These are phyloP conservation scores for Metarhizium brunneum DNA, from an alignment of 2,329 filamentous ascomycete genomes.

Conservation along the genomic window DNA sequence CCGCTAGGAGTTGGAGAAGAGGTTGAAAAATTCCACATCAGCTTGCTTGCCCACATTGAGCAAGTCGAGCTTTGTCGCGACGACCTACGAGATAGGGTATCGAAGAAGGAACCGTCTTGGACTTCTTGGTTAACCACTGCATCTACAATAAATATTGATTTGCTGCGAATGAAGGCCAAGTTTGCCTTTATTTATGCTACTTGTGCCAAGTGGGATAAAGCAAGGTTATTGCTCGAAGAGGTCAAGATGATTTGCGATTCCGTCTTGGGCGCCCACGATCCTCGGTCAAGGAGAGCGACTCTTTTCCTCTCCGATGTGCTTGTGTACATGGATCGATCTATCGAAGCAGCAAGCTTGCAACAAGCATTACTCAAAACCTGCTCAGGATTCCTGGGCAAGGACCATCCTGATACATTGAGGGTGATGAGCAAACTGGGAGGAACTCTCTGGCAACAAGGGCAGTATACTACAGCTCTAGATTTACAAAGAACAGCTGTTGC, in stretches of 20 bases:
- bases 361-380: neutral
- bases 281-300: neutral
- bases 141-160: neutral
- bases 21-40: conserved; percentile 4
- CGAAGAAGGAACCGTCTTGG: neutral
- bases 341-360: neutral
- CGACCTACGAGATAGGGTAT: neutral
- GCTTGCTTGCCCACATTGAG: conserved; percentile 3
- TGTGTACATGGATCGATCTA: neutral
- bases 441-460: conserved; percentile 4
- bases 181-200: conserved; percentile 2
- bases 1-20: neutral
- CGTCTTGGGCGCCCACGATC: neutral
- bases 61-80: conserved; percentile 1
- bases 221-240: neutral
- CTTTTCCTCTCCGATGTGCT: neutral
- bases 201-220: neutral
- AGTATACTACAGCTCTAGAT: neutral
- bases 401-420: neutral
- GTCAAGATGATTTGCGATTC: neutral
- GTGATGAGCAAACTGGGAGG: conserved; percentile 1
- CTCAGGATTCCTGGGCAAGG: neutral
- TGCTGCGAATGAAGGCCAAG: conserved; percentile 1
- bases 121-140: neutral
- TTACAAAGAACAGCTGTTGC: neutral